Percentiles rank a stretch among this genome's conserved stretches.
phyloP scores from a whole-genome alignment of 225 moss, liverwort and hornwort genomes.

The Takakia lepidozioides region DNA sequence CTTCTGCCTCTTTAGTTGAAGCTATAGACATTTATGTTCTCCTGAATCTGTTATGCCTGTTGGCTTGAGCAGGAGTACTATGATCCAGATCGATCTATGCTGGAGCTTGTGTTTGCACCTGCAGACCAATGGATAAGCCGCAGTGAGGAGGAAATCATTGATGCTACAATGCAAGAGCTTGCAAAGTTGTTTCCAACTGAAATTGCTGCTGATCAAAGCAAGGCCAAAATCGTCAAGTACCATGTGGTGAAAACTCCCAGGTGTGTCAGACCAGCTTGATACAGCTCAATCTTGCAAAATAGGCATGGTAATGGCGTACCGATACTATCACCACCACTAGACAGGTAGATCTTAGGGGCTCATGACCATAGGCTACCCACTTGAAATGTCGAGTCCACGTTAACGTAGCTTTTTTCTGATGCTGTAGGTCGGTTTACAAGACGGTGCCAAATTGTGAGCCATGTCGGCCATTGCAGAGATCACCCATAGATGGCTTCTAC shows the following conservation, averaged over 20 bases:
- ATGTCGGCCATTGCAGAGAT: conserved; percentile 81
- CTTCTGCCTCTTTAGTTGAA: no score
- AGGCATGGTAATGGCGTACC: not conserved
- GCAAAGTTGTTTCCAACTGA: conserved; percentile 75
- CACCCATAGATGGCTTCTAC: conserved; percentile 75
- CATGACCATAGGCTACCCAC: no score
- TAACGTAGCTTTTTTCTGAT: not conserved
- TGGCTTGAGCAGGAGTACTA: conserved; percentile 64
- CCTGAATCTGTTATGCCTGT: no score
- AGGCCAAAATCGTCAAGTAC: conserved; percentile 90
- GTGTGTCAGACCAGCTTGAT: conserved; percentile 9
- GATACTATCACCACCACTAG: no score
- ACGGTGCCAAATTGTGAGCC: conserved; percentile 88
- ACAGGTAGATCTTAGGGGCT: no score
- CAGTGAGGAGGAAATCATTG: conserved; percentile 76
- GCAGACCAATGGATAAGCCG: conserved; percentile 88
- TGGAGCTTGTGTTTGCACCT: conserved; percentile 96
- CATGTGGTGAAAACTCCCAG: conserved; percentile 97
- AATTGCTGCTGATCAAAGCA: conserved; percentile 87
- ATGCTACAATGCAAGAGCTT: conserved; percentile 82
- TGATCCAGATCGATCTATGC: conserved; percentile 80
- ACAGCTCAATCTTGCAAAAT: not conserved
- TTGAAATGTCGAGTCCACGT: not conserved
- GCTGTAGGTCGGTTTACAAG: conserved; percentile 85
- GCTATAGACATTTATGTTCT: no score